phyloP scores from a whole-genome alignment of 495 filamentous ascomycete genomes.

The Staphylotrichum longicolle region DNA sequence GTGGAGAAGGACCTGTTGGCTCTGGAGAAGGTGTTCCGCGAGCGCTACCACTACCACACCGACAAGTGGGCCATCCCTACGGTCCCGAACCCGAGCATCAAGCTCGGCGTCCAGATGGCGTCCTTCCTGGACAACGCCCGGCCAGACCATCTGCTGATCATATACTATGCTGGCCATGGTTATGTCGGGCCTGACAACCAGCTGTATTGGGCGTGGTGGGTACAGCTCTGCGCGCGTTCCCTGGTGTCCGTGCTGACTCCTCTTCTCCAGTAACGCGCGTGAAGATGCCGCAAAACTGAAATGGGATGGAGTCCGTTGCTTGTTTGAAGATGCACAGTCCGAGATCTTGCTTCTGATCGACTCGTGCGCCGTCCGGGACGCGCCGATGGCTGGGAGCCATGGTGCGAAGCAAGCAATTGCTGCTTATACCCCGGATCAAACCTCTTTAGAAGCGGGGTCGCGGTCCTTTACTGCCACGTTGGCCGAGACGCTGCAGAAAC shows the following conservation, averaged over 20 bases:
- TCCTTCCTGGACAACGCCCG: conserved; percentile 51
- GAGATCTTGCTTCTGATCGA: conserved; percentile 51
- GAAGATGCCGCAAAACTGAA: conserved; percentile 45
- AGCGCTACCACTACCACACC: conserved; percentile 54
- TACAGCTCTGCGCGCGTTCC: conserved; percentile 9
- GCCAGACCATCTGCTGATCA: conserved; percentile 54
- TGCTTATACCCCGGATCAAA: conserved; percentile 51
- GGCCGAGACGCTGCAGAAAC: conserved; percentile 47
- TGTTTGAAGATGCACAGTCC: conserved; percentile 51
- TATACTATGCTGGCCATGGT: conserved; percentile 57
- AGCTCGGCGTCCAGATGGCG: conserved; percentile 52
- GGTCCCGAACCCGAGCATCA: conserved; percentile 50
- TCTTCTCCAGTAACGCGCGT: conserved; percentile 37
- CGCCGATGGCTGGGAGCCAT: conserved; percentile 41
- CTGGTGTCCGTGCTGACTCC: conserved; percentile 17
- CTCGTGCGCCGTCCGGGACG: conserved; percentile 45
- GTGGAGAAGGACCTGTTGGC: conserved; percentile 48
- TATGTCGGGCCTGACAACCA: conserved; percentile 51
- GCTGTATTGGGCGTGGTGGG: conserved; percentile 57
- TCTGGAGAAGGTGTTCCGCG: conserved; percentile 51
- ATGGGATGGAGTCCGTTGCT: conserved; percentile 50
- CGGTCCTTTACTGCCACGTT: conserved; percentile 52
- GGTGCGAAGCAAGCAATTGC: conserved; percentile 57
- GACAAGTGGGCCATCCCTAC: conserved; percentile 53
- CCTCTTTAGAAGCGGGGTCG: conserved; percentile 40